phyloP scores from a whole-genome alignment of 805 yeast genomes.

The Debaryomyces tyrocola region DNA sequence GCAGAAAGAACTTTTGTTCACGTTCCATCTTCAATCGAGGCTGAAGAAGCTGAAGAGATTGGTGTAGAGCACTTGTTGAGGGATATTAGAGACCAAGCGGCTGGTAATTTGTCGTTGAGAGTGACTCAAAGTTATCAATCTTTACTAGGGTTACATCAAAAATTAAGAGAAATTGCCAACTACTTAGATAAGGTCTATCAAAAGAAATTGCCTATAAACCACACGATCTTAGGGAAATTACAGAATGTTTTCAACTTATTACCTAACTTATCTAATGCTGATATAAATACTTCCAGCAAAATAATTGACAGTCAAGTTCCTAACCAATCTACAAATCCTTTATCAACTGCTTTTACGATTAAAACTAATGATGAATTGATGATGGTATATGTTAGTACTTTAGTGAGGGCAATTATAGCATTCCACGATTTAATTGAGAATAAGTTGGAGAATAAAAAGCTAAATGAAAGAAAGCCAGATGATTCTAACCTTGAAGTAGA shows the following conservation, averaged over 20 bases:
- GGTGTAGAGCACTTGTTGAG: slow-evolving; percentile 96
- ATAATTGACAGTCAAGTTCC: slow-evolving; percentile 8
- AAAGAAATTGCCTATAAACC: slow-evolving; percentile 81
- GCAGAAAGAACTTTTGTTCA: slow-evolving; percentile 92
- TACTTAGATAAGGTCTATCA: slow-evolving; percentile 75
- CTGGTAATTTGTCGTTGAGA: slow-evolving; percentile 84
- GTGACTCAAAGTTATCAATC: slow-evolving; percentile 89
- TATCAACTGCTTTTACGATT: slow-evolving; percentile 79
- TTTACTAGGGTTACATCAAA: slow-evolving; percentile 78
- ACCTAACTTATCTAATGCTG: slow-evolving; percentile 62
- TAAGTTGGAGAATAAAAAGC: slow-evolving; percentile 77
- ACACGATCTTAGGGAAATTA: slow-evolving; percentile 83
- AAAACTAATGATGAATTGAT: slow-evolving; percentile 96
- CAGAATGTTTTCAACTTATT: slow-evolving; percentile 93
- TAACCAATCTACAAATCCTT: slow-evolving; percentile 42
- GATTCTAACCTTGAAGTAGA: slow-evolving; percentile 39
- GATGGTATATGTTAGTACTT: slow-evolving; percentile 85
- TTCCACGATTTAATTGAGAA: slow-evolving; percentile 96
- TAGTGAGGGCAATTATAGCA: slow-evolving; percentile 92
- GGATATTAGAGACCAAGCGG: slow-evolving; percentile 95
- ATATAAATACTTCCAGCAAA: slow-evolving; percentile 10
- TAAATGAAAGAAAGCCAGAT: slow-evolving; percentile 27
- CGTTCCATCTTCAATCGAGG: slow-evolving; percentile 88
- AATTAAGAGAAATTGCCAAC: slow-evolving; percentile 71
- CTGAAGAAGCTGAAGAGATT: slow-evolving; percentile 99